Base-by-base conservation (phyloP, 345 rosid species). In the Pseudoturritis turrita region DNA sequence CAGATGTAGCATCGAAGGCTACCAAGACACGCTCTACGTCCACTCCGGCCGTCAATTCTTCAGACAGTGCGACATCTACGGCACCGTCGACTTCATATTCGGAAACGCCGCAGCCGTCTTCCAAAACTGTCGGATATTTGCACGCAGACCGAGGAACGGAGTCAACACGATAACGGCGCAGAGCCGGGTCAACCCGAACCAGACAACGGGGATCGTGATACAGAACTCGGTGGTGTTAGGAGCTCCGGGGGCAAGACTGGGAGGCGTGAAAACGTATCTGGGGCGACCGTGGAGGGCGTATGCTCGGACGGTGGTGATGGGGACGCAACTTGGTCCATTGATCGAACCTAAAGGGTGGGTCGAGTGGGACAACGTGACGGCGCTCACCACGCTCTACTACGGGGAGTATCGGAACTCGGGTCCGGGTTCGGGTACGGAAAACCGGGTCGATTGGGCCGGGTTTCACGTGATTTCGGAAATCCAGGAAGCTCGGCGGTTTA, bases 31-130 rank as follows among this genome's bases (percentile, higher is more conserved):
- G 0, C 80, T 86, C 28, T 88, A 73, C 31, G 85, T 71, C 5
- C 88, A 84, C 81, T 81, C 87, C 0, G 75, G 82, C 12, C 50
- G 87, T 15, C 88, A 88, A 46, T 88, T 84, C 67, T 86, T 84
- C 51, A 75, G 62, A 13, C 77, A 83, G 18, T 84, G 93, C 44
- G 57, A 76, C 54, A 66, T 88, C 11, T 78, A 81, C 40, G 88
- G 87, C 25, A 86, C 90, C 0, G 80, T 80, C 0, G 84, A 85
- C 69, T 83, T 85, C 71, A 85, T 81, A 7, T 83, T 83, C 33
- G 82, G 89, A 11, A 80, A 86, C 17, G 84, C 86, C 0, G 86
- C 86, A 1, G 82, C 67, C 3, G 71, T 80, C 2, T 49, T 86
- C 5, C 84, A 86, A 4, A 77, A 77, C 68, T 83, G 89, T 57